Evolutionary conservation across 2,329 filamentous ascomycete species (phyloP), one percentile per base, ranked within the genome.

Genomic region (Sphaerostilbella broomeana): DNA sequence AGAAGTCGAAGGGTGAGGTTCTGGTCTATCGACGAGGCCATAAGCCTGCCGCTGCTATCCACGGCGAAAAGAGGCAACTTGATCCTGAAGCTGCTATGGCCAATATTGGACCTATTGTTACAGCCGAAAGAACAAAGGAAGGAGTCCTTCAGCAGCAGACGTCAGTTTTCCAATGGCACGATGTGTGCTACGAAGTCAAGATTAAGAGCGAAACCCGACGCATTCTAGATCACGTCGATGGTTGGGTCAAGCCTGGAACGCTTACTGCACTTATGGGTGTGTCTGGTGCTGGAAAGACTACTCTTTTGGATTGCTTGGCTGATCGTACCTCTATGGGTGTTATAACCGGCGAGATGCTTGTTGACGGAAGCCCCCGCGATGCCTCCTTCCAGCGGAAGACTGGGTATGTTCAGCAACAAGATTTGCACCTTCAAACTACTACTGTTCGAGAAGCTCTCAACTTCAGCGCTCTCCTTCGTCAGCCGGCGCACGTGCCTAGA

Each of bases 281-380:
- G 6, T 88, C 84, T 21, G 88, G 89, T 50, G 89, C 89, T n/a
- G 89, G 89, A 43, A 95, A 95, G 63, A 95, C 89, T 0, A 95
- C 89, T 1, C 74, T 95, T 19, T 67, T 95, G 21, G 86, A 95
- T 61, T 85, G 86, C 24, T 71, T 95, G 48, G 89, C 89, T 31
- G 85, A 84, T 43, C 82, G 89, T 58, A 84, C 84, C 9, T 88
- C 85, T 1, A 90, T 92, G 79, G 89, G 89, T 63, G 82, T 94
- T 13, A 86, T 95, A 33, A 79, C 77, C 6, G 89, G 89, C 38
- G 82, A 90, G 51, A 92, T 94, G 81, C 61, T 78, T 9, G 73
- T 80, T 10, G 72, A 79, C 43, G 76, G 75, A 20, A 72, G 69
- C 25, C 79, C 77, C 19, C 78, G 85, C 32, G 86, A 94, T 49